Percentiles rank a stretch among this genome's conserved stretches.
Conservation (phyloP, 2,329 filamentous ascomycete species). For the Trichoderma pleuroti region DNA sequence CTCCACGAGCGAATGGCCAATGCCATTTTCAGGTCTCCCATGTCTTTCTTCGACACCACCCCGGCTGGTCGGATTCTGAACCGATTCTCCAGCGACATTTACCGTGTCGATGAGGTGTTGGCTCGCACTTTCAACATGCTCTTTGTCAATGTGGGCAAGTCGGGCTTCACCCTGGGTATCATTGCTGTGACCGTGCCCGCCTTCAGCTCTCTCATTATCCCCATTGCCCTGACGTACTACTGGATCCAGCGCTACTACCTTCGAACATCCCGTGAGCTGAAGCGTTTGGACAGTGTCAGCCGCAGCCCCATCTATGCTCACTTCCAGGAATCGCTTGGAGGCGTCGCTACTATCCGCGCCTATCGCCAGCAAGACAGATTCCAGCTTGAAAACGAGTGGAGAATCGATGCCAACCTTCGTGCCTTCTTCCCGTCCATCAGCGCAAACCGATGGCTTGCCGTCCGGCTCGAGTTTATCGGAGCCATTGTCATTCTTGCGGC, state of each 20-base stretch:
- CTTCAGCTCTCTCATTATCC: constrained; percentile 77
- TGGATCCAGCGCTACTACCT: constrained; percentile 97
- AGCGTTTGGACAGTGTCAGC: constrained; percentile 91
- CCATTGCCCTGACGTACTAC: constrained; percentile 76
- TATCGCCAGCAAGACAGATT: constrained; percentile 88
- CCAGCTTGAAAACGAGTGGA: constrained; percentile 92
- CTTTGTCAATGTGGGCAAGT: constrained; percentile 71
- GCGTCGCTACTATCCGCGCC: constrained; percentile 90
- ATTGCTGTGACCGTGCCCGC: constrained; percentile 78
- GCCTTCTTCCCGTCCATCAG: constrained; percentile 96
- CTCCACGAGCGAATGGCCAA: constrained; percentile 96
- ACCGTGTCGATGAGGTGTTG: constrained; percentile 85
- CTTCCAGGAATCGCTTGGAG: constrained; percentile 94
- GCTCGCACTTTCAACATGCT: constrained; percentile 98
- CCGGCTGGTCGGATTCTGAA: constrained; percentile 95
- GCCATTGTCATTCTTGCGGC: constrained; percentile 88
- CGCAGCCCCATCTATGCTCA: constrained; percentile 96
- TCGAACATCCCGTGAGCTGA: constrained; percentile 90
- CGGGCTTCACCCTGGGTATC: constrained; percentile 79
- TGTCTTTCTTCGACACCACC: constrained; percentile 98
- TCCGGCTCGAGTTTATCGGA: constrained; percentile 92
- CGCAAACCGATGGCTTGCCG: constrained; percentile 89
- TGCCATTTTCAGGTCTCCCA: constrained; percentile 94
- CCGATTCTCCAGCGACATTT: constrained; percentile 83
- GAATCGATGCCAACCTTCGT: constrained; percentile 88